phyloP scores from a whole-genome alignment of 176 grass and related monocot genomes.

The Panicum miliaceum region DNA sequence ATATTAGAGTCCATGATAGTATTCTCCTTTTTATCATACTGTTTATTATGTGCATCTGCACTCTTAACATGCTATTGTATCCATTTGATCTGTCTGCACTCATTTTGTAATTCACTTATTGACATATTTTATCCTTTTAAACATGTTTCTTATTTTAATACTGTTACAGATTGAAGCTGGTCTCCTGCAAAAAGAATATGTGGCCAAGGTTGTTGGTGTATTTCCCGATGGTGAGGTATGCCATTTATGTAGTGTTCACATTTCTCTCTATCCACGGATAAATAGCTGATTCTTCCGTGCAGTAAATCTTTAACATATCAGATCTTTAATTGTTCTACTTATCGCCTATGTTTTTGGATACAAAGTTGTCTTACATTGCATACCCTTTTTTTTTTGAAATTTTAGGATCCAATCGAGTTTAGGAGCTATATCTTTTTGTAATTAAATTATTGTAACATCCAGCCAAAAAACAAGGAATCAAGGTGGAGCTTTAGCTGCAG shows the following conservation, averaged over 20 bases:
- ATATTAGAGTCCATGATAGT: not conserved
- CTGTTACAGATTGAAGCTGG: conserved; percentile 72
- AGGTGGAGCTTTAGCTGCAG: conserved; percentile 5
- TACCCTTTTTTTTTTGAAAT: conserved; percentile 6
- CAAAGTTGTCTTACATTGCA: not conserved
- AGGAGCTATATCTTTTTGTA: not conserved
- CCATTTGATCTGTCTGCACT: conserved; percentile 12
- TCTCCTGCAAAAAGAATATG: conserved; percentile 89
- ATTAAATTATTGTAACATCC: not conserved
- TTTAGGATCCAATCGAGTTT: conserved; percentile 11
- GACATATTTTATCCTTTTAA: conserved; percentile 19
- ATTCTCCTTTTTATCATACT: conserved; percentile 18
- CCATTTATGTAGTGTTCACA: not conserved
- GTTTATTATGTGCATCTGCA: conserved; percentile 31
- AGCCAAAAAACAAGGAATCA: not conserved
- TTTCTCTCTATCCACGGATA: not conserved
- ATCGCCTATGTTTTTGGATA: not conserved
- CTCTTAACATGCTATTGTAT: not conserved
- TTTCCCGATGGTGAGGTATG: conserved; percentile 92
- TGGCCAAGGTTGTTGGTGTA: conserved; percentile 87
- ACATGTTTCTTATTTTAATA: conserved; percentile 33
- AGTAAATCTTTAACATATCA: not conserved
- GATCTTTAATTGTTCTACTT: not conserved
- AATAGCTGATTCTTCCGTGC: not conserved
- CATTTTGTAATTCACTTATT: conserved; percentile 7